These are phyloP conservation scores for Scedosporium boydii DNA, from an alignment of 2,329 filamentous ascomycete genomes.

Conservation along the genomic window DNA sequence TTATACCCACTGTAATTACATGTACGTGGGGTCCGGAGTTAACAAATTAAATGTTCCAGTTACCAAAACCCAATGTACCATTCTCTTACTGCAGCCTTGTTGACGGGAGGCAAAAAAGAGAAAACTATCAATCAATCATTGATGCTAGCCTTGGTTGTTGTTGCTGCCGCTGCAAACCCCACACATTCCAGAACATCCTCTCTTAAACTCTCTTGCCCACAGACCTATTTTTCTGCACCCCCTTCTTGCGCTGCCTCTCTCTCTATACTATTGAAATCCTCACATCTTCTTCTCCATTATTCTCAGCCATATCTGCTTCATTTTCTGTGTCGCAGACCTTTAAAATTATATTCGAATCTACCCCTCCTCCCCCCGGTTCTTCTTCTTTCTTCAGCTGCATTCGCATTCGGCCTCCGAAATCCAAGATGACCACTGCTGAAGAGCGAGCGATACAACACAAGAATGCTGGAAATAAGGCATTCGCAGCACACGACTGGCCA, in stretches of 20 bases:
- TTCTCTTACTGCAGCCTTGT: no score
- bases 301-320: not conserved
- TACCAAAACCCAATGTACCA: no score
- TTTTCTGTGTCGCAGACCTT: not conserved
- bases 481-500: conserved; percentile 78
- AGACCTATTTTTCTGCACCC: conserved; percentile 5
- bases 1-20: no score
- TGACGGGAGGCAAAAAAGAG: no score
- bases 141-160: not conserved
- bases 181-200: not conserved
- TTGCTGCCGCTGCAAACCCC: not conserved
- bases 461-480: conserved; percentile 90
- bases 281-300: not conserved
- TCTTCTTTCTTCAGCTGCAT: not conserved
- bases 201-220: not conserved
- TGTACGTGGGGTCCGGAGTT: no score
- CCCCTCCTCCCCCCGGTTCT: not conserved
- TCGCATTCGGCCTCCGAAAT: not conserved
- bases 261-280: not conserved
- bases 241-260: conserved; percentile 8
- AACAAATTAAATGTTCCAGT: no score
- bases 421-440: conserved; percentile 30
- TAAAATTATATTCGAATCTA: not conserved
- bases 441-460: conserved; percentile 78
- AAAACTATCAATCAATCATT: not conserved